Base-by-base conservation (phyloP, 805 yeast genomes). In the Sugiyamaella chiloensis region DNA sequence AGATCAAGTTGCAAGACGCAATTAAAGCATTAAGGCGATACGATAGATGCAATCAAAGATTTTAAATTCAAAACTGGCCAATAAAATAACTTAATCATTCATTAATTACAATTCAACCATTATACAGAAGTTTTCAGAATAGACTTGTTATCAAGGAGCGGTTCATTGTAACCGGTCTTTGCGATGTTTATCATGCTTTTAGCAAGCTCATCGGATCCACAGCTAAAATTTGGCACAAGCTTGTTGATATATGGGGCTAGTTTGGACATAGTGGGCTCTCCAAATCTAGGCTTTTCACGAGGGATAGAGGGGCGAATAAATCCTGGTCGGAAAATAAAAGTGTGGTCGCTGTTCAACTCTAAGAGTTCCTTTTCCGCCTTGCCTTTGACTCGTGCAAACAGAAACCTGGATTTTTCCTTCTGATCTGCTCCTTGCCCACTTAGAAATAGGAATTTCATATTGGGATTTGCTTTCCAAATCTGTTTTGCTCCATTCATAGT, bases 391-490 rank as follows among this genome's bases (percentile, higher is more conserved):
- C 40, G 23, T 16, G 21, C 40, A 24, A 41, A 46, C 34, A 32
- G 19, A 26, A 41, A 41, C 27, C 31, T 21, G 8, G 40, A 24
- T 12, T 32, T 46, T 16, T 41, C 50, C 2, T 20, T 42, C 16
- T 20, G 50, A 5, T 46, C 37, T 12, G 46, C 50, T 6, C 50
- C 50, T n/a, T 19, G 39, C 9, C 50, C 50, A 30, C 50, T 46
- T 9, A 46, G 44, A 40, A 41, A 46, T 21, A 40, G 24, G 24
- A 46, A 46, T 29, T 41, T 41, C 46, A 46, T 31, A 4, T 31
- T 16, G 12, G 50, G 42, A 32, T 46, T 46, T 14, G 29, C 45
- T 32, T 32, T 16, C 36, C 24, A 17, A 17, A 46, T 24, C 5
- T 41, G 35, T 12, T 41, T 32, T 2, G 42, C 46, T 7, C 46